Evolutionary conservation across 257 asterid genomes (phyloP), one percentile per base, ranked within the genome.

Genomic region (Solanum rostratum): DNA sequence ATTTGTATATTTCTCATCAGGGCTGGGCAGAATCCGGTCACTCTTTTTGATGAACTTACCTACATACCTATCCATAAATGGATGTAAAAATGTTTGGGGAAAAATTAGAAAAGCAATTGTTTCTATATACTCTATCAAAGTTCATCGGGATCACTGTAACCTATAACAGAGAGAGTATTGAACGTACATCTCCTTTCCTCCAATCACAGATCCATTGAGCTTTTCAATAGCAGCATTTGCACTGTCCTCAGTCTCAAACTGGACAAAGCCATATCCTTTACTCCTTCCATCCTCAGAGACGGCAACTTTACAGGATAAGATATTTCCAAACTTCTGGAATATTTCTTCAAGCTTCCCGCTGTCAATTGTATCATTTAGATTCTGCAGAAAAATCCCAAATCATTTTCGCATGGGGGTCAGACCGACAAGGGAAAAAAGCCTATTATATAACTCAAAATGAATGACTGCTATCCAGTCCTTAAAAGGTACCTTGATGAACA

Each of bases 251-350:
- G 83, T 41, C 22, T 74, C 84, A 78, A 86, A 94, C 68, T 91
- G 95, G 78, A 94, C 95, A 59, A 89, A 94, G 13, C 97, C 98
- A 53, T 88, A 90, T 46, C 96, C 98, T 87, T 86, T 91, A 55
- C 94, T 90, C 88, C 87, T 86, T 65, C 93, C 91, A 83, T 89
- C 89, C 59, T 85, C 90, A 83, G 59, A 85, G 22, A 37, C 83
- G 30, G 84, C 89, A 85, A 89, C 90, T 87, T 90, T 90, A 43
- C 90, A 83, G 15, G 93, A 90, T 55, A 89, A 41, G 60, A 90
- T 84, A 50, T 78, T 78, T 55, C 93, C 93, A 70, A 89, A 90
- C 19, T 79, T 45, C 84, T 86, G 84, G 71, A 90, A 90, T 39
- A 80, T 84, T 27, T 87, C 90, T 69, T 90, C 85, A 41, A 90